Conservation (phyloP, 2,329 filamentous ascomycete genomes). For the Cladobotryum protrusum region DNA sequence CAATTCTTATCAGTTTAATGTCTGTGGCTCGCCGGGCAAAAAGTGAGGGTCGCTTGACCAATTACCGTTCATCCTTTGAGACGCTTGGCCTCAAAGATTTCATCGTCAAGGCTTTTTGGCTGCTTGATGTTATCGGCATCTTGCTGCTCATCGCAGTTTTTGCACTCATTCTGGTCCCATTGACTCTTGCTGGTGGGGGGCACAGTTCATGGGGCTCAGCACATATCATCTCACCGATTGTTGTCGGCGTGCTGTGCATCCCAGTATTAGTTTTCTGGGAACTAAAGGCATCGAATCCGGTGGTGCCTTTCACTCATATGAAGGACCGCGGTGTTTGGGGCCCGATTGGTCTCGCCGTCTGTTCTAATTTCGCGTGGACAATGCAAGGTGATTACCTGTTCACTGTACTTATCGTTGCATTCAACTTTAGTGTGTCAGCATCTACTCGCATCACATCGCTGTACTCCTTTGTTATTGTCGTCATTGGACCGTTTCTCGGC, state of each 20-base stretch:
- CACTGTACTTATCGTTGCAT: constrained; percentile 55
- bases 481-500: constrained; percentile 51
- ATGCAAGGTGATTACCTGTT: constrained; percentile 60
- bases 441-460: constrained; percentile 56
- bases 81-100: constrained; percentile 24
- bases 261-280: constrained; percentile 48
- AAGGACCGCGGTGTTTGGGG: constrained; percentile 61
- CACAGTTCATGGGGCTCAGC: constrained; percentile 31
- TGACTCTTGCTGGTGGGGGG: constrained; percentile 41
- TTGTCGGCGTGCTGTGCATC: constrained; percentile 40
- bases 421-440: constrained; percentile 49
- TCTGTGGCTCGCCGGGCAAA: constrained; percentile 47
- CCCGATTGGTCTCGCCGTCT: constrained; percentile 50
- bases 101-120: constrained; percentile 38
- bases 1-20: constrained; percentile 47
- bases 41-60: constrained; percentile 39
- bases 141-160: constrained; percentile 41
- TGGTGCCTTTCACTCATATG: constrained; percentile 55
- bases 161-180: constrained; percentile 38
- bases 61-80: constrained; percentile 15
- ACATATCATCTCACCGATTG: constrained; percentile 38
- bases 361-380: constrained; percentile 54
- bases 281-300: constrained; percentile 42
- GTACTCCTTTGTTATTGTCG: constrained; percentile 52
- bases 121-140: constrained; percentile 39